Percentiles rank a stretch among this genome's conserved stretches.
Evolutionary conservation across 164 flowering plant species (phyloP).

Genomic region (Chimonanthus salicifolius): DNA sequence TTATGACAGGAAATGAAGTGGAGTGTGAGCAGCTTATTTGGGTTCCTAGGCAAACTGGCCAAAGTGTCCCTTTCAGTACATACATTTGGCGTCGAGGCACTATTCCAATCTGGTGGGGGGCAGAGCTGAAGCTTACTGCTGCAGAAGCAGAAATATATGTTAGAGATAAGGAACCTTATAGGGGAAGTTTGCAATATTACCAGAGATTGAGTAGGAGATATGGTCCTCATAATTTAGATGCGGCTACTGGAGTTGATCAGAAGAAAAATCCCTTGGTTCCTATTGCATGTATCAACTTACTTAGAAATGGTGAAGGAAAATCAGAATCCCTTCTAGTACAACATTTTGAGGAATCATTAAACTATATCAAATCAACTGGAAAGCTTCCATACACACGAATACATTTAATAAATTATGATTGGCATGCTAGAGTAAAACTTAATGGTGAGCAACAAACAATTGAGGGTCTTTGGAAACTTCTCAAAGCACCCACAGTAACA

Average conservation of each 20-base stretch:
- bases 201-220: constrained; percentile 81
- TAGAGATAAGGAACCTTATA: constrained; percentile 75
- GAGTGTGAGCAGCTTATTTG: constrained; percentile 98
- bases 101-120: constrained; percentile 99
- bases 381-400: constrained; percentile 70
- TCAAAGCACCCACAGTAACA: constrained; percentile 67
- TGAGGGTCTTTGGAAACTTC: constrained; percentile 88
- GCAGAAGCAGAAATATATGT: constrained; percentile 99
- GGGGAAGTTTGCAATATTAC: constrained; percentile 81
- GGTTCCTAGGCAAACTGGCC: constrained; percentile 68
- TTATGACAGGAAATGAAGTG: constrained; percentile 87
- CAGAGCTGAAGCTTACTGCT: constrained; percentile 89
- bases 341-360: constrained; percentile 89
- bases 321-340: constrained; percentile 87
- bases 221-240: constrained; percentile 54
- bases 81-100: constrained; percentile 97
- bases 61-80: constrained; percentile 81
- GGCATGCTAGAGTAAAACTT: constrained; percentile 86
- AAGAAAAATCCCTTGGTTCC: constrained; percentile 70
- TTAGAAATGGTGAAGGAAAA: constrained; percentile 86
- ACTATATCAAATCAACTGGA: constrained; percentile 55
- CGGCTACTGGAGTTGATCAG: constrained; percentile 35
- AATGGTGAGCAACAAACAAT: constrained; percentile 95
- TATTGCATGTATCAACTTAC: constrained; percentile 83
- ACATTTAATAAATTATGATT: constrained; percentile 85